Evolutionary conservation across 768 basidiomycete genomes (phyloP), one percentile per base, ranked within the genome.

Genomic region (Boletus vermiculosoides): DNA sequence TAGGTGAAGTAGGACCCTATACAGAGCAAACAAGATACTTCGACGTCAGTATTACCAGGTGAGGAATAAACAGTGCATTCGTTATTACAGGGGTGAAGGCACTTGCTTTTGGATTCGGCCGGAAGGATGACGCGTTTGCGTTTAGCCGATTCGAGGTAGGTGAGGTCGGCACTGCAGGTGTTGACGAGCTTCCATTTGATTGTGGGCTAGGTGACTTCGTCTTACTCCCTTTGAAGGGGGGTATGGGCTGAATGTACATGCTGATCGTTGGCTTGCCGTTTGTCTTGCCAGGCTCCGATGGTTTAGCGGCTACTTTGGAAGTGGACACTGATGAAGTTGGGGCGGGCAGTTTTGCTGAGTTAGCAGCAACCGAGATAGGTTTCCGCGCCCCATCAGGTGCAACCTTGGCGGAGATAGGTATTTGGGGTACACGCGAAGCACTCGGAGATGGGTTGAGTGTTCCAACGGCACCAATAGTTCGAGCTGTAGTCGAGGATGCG

Each of bases 191-290:
- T 54, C 74, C 66, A 31, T 69, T 65, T 20, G 68, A 39, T 37
- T 72, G 71, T 48, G 71, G 61, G 34, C 66, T 67, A 10, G 73
- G 63, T 12, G 72, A 67, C 40, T 71, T 72, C 44, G 70, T 20
- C 61, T 84, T 84, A 48, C 59, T 73, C 54, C 92, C 88, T 67
- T 85, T 88, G 81, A 94, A 98, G 11, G 96, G 88, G 12, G 95
- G 96, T 62, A 98, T 98, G 33, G 86, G 65, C 64, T 92, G 90
- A 57, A 98, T 95, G 66, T 83, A 76, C 92, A 96, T 95, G 52
- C 62, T 77, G 61, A 86, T 81, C 8, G 73, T 63, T 1, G 77
- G 70, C 58, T 84, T 84, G 66, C 79, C 78, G 31, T 75, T 60
- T 20, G 74, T 58, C 18, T 80, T 63, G 28, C 72, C 66, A 2